Evolutionary conservation across 805 yeast species (phyloP), one percentile per base, ranked within the genome.

Genomic region (Yamadazyma endophytica): DNA sequence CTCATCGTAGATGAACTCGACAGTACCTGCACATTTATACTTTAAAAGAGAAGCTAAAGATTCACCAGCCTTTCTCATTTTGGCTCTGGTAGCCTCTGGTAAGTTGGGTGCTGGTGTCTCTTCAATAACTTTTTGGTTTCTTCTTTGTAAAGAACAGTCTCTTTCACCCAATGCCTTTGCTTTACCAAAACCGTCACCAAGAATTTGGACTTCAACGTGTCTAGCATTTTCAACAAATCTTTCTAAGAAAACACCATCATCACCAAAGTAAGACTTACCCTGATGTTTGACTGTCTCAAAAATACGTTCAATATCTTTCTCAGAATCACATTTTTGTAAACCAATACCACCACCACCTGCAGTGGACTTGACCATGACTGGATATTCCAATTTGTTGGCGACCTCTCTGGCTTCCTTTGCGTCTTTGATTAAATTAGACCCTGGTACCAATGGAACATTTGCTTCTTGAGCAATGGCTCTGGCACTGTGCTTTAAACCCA

Each of bases 341-440:
- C 98, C 98, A 51, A 90, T 90, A 62, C 98, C 98, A 60, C 98
- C 98, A 52, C 98, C 98, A 55, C 98, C 98, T 16, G 97, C 97
- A 39, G 98, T 92, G 16, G 95, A 83, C 61, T 90, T 90, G 30
- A 92, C 85, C 97, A 90, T 90, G 20, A 90, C 77, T 17, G 97
- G 97, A 49, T 86, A 92, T 35, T 74, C 83, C 30, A 90, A 66
- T 47, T 73, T 63, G 12, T 75, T 78, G 11, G 96, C 97, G 40
- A 81, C 74, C 38, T 63, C 70, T 35, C 69, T 66, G 3, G 97
- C 97, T 48, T 84, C 96, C 8, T 71, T 71, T 9, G 89, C 70
- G 40, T 75, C 64, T 2, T 73, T 64, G 21, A 90, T 79, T 44
- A 92, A 69, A 6, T 87, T 94, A 11, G 97, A 84, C 29, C 98